These are phyloP conservation scores for Pichia sp. DNA, from an alignment of 1,139 yeast species.

Conservation along the genomic window DNA sequence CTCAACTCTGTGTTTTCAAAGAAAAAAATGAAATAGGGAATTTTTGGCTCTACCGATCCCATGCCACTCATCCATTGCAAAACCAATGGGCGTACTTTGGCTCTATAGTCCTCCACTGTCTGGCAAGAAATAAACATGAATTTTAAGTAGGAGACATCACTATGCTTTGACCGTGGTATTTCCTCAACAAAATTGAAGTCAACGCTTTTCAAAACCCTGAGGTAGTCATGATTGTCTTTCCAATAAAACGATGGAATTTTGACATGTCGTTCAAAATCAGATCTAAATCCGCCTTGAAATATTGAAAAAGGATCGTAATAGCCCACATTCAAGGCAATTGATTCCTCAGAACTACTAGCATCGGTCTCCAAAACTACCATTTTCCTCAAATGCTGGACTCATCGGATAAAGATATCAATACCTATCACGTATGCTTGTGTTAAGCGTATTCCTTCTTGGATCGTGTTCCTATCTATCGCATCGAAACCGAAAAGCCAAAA, in stretches of 20 bases:
- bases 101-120: slow-evolving; percentile 67
- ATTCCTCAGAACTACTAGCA: background rate
- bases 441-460: too few relatives aligned
- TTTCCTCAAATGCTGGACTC: background rate
- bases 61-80: slow-evolving; percentile 72
- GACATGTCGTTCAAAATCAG: slow-evolving; percentile 49
- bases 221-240: slow-evolving; percentile 54
- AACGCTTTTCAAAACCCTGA: slow-evolving; percentile 65
- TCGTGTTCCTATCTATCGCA: too few relatives aligned
- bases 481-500: too few relatives aligned
- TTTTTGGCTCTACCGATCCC: slow-evolving; percentile 40
- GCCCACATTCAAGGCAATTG: slow-evolving; percentile 37
- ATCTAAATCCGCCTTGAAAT: slow-evolving; percentile 46
- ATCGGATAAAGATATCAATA: too few relatives aligned
- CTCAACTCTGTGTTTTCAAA: slow-evolving; percentile 39
- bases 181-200: slow-evolving; percentile 63
- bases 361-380: slow-evolving; percentile 4
- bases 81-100: slow-evolving; percentile 75
- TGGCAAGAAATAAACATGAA: slow-evolving; percentile 67
- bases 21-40: slow-evolving; percentile 65
- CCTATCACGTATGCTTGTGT: too few relatives aligned
- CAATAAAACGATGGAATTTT: slow-evolving; percentile 79
- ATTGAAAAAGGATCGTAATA: slow-evolving; percentile 85
- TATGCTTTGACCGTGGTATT: slow-evolving; percentile 35
- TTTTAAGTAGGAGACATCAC: slow-evolving; percentile 49